Conservation (phyloP, 176 grass and related monocot species). For the Saccharum officinarum region DNA sequence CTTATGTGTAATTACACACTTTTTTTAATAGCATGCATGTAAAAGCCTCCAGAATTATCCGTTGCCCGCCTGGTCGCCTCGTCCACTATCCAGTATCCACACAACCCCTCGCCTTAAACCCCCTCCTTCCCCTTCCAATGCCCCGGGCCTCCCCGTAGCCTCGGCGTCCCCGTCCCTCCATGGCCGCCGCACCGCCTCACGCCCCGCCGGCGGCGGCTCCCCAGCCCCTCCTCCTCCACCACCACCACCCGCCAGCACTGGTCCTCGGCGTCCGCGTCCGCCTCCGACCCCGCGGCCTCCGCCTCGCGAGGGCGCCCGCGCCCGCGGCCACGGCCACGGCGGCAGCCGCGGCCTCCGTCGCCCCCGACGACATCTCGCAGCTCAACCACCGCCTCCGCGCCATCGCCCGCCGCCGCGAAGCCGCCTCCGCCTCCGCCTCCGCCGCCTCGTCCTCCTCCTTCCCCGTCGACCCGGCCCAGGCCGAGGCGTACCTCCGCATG, state of each 20-base stretch:
- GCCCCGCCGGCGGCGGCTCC: not conserved
- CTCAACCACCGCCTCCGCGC: conserved; percentile 67
- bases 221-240: conserved; percentile 8
- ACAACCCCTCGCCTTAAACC: not conserved
- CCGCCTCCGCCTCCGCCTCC: not conserved
- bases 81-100: not conserved
- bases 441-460: not conserved
- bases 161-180: conserved; percentile 5
- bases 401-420: conserved; percentile 49
- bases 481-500: conserved; percentile 63
- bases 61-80: not conserved
- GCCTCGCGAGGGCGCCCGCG: not conserved
- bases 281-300: conserved; percentile 29
- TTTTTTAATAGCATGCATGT: too few relatives aligned
- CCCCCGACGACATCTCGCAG: conserved; percentile 64
- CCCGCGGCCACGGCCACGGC: conserved; percentile 18
- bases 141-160: conserved; percentile 15
- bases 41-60: not conserved
- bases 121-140: not conserved
- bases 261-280: not conserved
- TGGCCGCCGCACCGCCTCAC: conserved; percentile 12
- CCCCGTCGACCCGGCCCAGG: conserved; percentile 56
- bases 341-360: conserved; percentile 24
- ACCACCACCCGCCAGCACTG: conserved; percentile 15
- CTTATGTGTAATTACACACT: too few relatives aligned